Percentiles rank a stretch among this genome's conserved stretches.
These are phyloP conservation scores for Debaryomyces singareniensis DNA, from an alignment of 1,139 yeast genomes.

Conservation along the genomic window DNA sequence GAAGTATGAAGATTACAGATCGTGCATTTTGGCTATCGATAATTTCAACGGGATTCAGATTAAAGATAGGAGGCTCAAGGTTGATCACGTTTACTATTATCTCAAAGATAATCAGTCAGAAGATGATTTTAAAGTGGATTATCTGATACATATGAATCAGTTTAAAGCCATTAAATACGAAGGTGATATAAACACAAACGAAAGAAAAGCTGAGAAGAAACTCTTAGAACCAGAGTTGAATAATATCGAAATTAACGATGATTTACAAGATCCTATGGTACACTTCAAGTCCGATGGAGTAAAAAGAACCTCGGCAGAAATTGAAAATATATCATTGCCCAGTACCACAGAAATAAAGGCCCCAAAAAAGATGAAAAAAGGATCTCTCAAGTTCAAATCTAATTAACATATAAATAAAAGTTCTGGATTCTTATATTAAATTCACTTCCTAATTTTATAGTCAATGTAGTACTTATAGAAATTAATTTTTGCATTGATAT, in stretches of 20 bases:
- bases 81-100: constrained; percentile 71
- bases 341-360: too few relatives aligned
- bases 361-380: neutral
- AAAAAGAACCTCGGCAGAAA: neutral
- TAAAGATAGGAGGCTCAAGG: constrained; percentile 52
- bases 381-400: neutral
- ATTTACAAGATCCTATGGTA: constrained; percentile 13
- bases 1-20: constrained; percentile 75
- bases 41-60: constrained; percentile 71
- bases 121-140: constrained; percentile 33
- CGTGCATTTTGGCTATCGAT: constrained; percentile 83
- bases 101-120: constrained; percentile 49
- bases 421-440: neutral
- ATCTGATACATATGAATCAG: too few relatives aligned
- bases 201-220: constrained; percentile 1
- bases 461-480: constrained; percentile 30
- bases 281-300: neutral
- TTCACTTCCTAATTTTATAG: constrained; percentile 8
- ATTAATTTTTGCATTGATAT: constrained; percentile 21
- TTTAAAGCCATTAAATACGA: constrained; percentile 9
- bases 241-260: constrained; percentile 7
- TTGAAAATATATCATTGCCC: neutral
- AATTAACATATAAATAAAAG: neutral
- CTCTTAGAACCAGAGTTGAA: too few relatives aligned
- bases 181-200: neutral